These are phyloP conservation scores for Penicillium sp. DNA, from an alignment of 2,329 filamentous ascomycete genomes.

Conservation along the genomic window DNA sequence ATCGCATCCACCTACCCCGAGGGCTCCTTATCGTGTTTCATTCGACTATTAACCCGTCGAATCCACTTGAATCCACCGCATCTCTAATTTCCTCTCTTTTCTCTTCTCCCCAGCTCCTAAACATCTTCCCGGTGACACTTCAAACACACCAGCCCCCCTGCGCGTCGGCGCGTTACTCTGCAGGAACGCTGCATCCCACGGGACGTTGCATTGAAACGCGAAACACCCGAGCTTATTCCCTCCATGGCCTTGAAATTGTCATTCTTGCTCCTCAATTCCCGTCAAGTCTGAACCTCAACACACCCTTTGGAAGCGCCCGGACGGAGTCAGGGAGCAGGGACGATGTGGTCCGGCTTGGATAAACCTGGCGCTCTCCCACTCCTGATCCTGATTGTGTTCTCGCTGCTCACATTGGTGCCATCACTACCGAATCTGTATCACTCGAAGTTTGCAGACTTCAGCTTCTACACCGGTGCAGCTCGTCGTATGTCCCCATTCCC, in stretches of 20 bases:
- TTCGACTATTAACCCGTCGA: background rate
- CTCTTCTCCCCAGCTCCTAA: background rate
- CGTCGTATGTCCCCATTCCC: slow-evolving; percentile 27
- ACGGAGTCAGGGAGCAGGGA: slow-evolving; percentile 65
- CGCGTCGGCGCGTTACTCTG: slow-evolving; percentile 3
- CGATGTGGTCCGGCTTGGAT: slow-evolving; percentile 37
- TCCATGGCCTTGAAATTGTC: slow-evolving; percentile 13
- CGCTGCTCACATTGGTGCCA: slow-evolving; percentile 35
- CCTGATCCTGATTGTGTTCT: slow-evolving; percentile 35
- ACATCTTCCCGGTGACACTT: too few species aligned
- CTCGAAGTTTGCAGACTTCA: slow-evolving; percentile 31
- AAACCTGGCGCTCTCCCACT: slow-evolving; percentile 38
- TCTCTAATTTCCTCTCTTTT: background rate
- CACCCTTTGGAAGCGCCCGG: slow-evolving; percentile 6
- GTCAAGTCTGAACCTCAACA: background rate
- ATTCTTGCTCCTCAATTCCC: slow-evolving; percentile 4
- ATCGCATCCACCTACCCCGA: background rate
- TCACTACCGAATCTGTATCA: slow-evolving; percentile 34
- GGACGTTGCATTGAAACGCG: slow-evolving; percentile 6
- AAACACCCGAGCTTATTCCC: slow-evolving; percentile 1
- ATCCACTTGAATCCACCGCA: background rate
- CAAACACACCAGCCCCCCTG: background rate
- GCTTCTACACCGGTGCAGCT: slow-evolving; percentile 22
- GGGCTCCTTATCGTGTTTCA: background rate
- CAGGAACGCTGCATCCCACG: slow-evolving; percentile 1